Evolutionary conservation across 2,329 filamentous ascomycete species (phyloP).

Genomic region (Coleophoma cylindrospora): DNA sequence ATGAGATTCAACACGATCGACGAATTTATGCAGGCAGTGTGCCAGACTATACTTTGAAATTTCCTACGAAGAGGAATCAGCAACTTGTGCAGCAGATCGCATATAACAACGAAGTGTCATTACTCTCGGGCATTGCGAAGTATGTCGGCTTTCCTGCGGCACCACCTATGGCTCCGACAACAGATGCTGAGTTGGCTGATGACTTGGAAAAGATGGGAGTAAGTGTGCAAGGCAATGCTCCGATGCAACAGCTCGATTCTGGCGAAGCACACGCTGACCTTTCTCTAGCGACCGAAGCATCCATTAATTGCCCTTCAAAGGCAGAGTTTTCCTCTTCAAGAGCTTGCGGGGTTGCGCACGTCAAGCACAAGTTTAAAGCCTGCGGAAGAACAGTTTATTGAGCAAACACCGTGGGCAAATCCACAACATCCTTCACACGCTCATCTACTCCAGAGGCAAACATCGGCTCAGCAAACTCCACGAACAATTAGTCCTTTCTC

Average conservation of each 20-base stretch:
- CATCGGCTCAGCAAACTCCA: slow-evolving; percentile 31
- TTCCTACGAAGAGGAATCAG: slow-evolving; percentile 70
- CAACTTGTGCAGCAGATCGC: slow-evolving; percentile 81
- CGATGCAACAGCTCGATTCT: neutral
- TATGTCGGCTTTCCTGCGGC: slow-evolving; percentile 95
- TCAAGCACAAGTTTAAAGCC: slow-evolving; percentile 39
- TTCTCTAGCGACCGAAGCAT: slow-evolving; percentile 21
- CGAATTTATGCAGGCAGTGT: slow-evolving; percentile 73
- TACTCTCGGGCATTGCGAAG: slow-evolving; percentile 86
- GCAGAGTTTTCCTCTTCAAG: slow-evolving; percentile 22
- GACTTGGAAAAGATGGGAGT: slow-evolving; percentile 89
- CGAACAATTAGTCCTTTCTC: slow-evolving; percentile 29
- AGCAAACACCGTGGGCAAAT: slow-evolving; percentile 90
- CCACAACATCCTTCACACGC: slow-evolving; percentile 70
- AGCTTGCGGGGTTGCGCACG: slow-evolving; percentile 25
- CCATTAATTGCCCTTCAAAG: slow-evolving; percentile 11
- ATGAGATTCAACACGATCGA: slow-evolving; percentile 85
- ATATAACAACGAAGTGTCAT: slow-evolving; percentile 92
- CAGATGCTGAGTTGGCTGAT: slow-evolving; percentile 70
- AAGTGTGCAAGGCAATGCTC: slow-evolving; percentile 33
- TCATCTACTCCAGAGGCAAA: slow-evolving; percentile 33
- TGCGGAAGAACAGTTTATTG: slow-evolving; percentile 80
- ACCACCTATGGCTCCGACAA: slow-evolving; percentile 73
- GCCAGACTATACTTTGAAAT: slow-evolving; percentile 76
- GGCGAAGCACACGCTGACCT: slow-evolving; percentile 8